Conservation (phyloP, 2,329 filamentous ascomycete species). For the Tolypocladium tundrense region DNA sequence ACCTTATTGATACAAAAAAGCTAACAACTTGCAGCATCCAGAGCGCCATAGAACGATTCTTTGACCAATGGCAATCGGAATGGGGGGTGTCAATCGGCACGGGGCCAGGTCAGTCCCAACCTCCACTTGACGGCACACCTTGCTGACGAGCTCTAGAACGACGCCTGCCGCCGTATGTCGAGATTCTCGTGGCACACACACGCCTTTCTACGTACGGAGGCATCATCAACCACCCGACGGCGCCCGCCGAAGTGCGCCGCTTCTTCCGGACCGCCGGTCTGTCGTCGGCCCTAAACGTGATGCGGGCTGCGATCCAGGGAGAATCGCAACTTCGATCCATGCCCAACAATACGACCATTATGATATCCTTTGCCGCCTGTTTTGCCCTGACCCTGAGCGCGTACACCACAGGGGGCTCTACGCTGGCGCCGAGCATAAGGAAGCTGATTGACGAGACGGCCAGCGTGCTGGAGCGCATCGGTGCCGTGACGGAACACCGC, state of each 20-base stretch:
- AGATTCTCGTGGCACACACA: conserved; percentile 64
- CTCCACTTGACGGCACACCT: background rate
- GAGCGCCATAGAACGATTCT: conserved; percentile 54
- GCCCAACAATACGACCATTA: conserved; percentile 70
- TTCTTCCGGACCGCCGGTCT: conserved; percentile 64
- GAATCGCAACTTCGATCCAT: conserved; percentile 61
- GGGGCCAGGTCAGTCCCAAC: conserved; percentile 23
- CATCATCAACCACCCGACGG: conserved; percentile 65
- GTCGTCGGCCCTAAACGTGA: conserved; percentile 63
- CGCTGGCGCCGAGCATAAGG: conserved; percentile 51
- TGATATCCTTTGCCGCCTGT: conserved; percentile 67
- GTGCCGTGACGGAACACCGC: conserved; percentile 53
- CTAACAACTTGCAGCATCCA: conserved; percentile 27
- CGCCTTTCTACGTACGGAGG: conserved; percentile 64
- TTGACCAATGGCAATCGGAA: conserved; percentile 52
- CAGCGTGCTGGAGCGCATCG: conserved; percentile 58
- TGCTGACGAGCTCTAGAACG: conserved; percentile 17
- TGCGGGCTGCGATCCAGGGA: conserved; percentile 63
- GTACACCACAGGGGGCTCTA: conserved; percentile 45
- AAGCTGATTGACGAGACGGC: conserved; percentile 59
- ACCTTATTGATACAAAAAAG: background rate
- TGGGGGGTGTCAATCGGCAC: conserved; percentile 50
- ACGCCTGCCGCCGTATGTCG: conserved; percentile 60
- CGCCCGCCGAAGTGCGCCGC: conserved; percentile 58
- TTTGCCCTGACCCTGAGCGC: conserved; percentile 56